Base-by-base conservation (phyloP, 441 rosid species). In the Gossypium laxum region DNA sequence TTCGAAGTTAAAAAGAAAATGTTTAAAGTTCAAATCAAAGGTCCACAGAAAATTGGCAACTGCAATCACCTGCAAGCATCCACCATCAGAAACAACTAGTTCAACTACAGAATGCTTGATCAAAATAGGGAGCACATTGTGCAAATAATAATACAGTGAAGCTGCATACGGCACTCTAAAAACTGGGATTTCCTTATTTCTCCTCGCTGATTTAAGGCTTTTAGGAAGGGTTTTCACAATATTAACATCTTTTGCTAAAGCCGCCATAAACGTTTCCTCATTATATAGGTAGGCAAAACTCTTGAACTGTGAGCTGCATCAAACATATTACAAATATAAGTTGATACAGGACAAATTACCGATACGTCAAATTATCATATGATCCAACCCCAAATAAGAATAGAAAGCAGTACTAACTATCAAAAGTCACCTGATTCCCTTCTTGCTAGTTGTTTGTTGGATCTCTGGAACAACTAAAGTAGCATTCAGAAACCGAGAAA, bases 391-490 rank as follows among this genome's bases (percentile, higher is more conserved):
- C 22, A 1, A 21, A 18, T 3, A 12, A 5, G 62, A 58, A 5
- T 26, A 28, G 10, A 17, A 69, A 74, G 48, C 32, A 26, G 56
- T 50, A 72, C 54, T 28, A 30, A 5, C 47, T 60, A 64, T 73
- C 52, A 4, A 74, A 47, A 67, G 21, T 3, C 45, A 89, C 97
- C 98, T 91, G 82, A 94, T 94, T 66, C 98, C 98, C 83, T 94
- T 94, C 81, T 90, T 94, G 79, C 98, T 91, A 3, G 98, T 94
- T 65, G 98, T 94, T 75, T 97, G 92, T 78, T 91, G 97, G 77
- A 94, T 87, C 89, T 94, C 97, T 28, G 98, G 98, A 78, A 90
- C 72, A 22, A 94, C 98, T 70, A 94, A 74, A 70, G 98, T 87
- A 0, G 97, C 97, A 75, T 94, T 94, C 50, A 94, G 97, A 84